Base-by-base conservation (phyloP, 2,329 filamentous ascomycete species). In the Annulohypoxylon truncatum region DNA sequence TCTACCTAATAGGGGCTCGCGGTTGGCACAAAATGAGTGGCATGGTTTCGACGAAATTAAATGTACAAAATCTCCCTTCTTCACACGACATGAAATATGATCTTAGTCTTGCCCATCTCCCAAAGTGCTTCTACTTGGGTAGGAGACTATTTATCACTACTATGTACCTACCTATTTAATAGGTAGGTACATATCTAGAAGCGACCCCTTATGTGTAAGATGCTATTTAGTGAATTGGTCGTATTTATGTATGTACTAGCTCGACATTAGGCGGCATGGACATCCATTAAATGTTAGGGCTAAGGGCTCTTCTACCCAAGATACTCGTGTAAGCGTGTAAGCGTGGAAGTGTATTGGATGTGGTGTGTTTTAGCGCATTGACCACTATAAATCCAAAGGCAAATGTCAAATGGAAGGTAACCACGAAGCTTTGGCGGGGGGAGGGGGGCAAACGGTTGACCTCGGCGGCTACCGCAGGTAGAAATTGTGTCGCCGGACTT, bases 351-450 rank as follows among this genome's bases (percentile, higher is more conserved):
- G n/a, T 24, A 50, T 46, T 51, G 22, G n/a, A 59, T 28, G 20
- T 57, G 28, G 51, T 22, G 10, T 57, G 47, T 57, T 42, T 6
- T 13, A 5, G 29, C n/a, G 61, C 61, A 56, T 35, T 26, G 55
- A 57, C 61, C 61, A 65, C 35, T 6, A 9, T 15, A 28, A 29
- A 9, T 9, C n/a, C 3, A 44, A 46, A n/a, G n/a, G 28, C 8
- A 3, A 15, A 29, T 57, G 31, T 51, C 66, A 64, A 68, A 68
- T 66, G 55, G 66, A 64, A 61, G 47, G 55, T 44, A 50, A 68
- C 66, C 66, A 69, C 66, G 66, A 66, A 61, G 60, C 44, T 64
- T 54, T 50, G 24, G 59, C 60, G 66, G 66, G 44, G 44, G 40
- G 4, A 13, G 20, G 20, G 40, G 40, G 62, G 66, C 29, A n/a